A percentile compares a stretch with the other conserved stretches of the same genome.
phyloP scores from a whole-genome alignment of 192 early-diverging fungal species.

The Backusella tarrabulga region DNA sequence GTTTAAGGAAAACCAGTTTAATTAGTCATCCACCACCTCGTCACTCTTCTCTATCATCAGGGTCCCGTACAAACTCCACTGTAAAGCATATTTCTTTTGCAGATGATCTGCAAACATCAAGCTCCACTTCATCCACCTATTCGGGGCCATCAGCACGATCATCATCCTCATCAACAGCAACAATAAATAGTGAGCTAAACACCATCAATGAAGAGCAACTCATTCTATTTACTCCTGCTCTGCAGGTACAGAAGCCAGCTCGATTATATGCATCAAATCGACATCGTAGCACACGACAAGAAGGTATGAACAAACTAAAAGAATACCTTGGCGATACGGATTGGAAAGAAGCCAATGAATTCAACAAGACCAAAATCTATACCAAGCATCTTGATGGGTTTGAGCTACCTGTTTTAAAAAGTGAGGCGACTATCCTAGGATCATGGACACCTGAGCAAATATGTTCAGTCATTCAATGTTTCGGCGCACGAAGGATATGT shows the following conservation, averaged over 20 bases:
- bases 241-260: neutral
- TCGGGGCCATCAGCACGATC: neutral
- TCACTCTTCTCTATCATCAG: slow-evolving; percentile 25
- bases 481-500: slow-evolving; percentile 39
- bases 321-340: slow-evolving; percentile 33
- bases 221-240: neutral
- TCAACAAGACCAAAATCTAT: slow-evolving; percentile 37
- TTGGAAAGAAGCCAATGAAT: slow-evolving; percentile 38
- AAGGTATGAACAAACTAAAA: slow-evolving; percentile 36
- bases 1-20: neutral
- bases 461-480: slow-evolving; percentile 19
- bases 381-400: slow-evolving; percentile 42
- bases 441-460: slow-evolving; percentile 40
- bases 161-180: neutral
- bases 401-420: slow-evolving; percentile 38
- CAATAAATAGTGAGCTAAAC: neutral
- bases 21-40: slow-evolving; percentile 29
- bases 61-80: slow-evolving; percentile 2
- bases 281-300: slow-evolving; percentile 33
- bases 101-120: neutral
- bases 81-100: neutral
- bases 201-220: neutral
- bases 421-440: slow-evolving; percentile 40
- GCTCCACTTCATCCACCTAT: neutral
- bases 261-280: slow-evolving; percentile 30